Evolutionary conservation across 1,284 basidiomycete species (phyloP), one percentile per base, ranked within the genome.

Genomic region (Tylopilus sp.): DNA sequence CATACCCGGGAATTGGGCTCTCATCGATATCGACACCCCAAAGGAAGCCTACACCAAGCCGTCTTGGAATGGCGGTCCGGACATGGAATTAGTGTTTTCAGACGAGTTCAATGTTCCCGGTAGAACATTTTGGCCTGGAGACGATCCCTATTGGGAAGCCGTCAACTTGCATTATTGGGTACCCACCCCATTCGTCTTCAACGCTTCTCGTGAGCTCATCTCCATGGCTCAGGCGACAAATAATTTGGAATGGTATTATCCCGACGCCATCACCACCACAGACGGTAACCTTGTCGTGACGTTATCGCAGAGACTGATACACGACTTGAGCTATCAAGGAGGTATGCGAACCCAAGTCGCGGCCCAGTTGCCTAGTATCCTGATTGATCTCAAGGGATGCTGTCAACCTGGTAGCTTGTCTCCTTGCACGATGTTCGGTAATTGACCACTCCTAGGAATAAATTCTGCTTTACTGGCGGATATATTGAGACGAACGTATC

Each of bases 71-170:
- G 78, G 81, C 48, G 76, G 77, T 2, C 68, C 76, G 7, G 55
- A 77, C 28, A 60, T 73, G 64, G 64, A 74, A 10, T 69, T 90
- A 15, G 84, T 87, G 1, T 90, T 85, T 64, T 86, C 82, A 6
- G 89, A 92, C 63, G 89, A 92, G 66, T 92, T 92, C 64, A 82
- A 91, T 57, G 71, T 72, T 28, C 81, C 86, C 28, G 86, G 78
- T 1, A 72, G 89, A 47, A 77, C 85, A 2, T 91, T 91, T 63
- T 89, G 80, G 68, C 74, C 78, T 15, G 78, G 79, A 33, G 77
- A 82, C 52, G 82, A 86, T 64, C 82, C 84, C 5, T 84, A 84
- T 59, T 90, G 87, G 88, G 86, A 89, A 64, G 87, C 86, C 6
- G 82, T 68, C 10, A 73, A 82, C 62, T 62, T 82, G 30, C 78